Conservation (phyloP, 495 filamentous ascomycete genomes). For the Hyaloscypha finlandica region DNA sequence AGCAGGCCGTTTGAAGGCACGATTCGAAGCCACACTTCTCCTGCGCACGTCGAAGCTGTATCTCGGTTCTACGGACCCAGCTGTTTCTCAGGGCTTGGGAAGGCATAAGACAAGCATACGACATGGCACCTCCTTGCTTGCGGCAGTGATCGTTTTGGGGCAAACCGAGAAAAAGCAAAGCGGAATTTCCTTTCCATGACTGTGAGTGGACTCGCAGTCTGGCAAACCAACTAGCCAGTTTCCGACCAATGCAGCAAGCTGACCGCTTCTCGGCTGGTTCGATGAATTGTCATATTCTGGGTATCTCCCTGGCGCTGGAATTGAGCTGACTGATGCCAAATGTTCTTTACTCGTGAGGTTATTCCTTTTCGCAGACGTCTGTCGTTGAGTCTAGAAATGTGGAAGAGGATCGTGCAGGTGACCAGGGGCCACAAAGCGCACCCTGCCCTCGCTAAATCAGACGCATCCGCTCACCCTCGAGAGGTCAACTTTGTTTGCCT, state of each 20-base stretch:
- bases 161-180: conserved; percentile 7
- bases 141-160: conserved; percentile 8
- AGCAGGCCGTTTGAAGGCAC: conserved; percentile 14
- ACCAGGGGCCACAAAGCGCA: conserved; percentile 2
- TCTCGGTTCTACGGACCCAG: background rate
- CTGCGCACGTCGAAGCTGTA: background rate
- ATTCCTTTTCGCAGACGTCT: conserved; percentile 4
- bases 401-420: conserved; percentile 5
- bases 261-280: background rate
- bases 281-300: background rate
- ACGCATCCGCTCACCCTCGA: background rate
- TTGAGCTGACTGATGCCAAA: background rate
- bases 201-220: background rate
- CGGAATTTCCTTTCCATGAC: background rate
- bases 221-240: background rate
- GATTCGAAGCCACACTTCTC: background rate
- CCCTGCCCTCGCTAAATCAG: conserved; percentile 1
- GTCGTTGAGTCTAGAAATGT: conserved; percentile 14
- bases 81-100: conserved; percentile 2
- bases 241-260: background rate
- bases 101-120: conserved; percentile 18
- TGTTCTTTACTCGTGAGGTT: background rate
- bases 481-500: background rate
- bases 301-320: background rate
- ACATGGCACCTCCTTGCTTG: conserved; percentile 15